A percentile compares a stretch with the other conserved stretches of the same genome.
These are phyloP conservation scores for Glycine latifolia DNA, from an alignment of 306 rosid species.

Conservation along the genomic window DNA sequence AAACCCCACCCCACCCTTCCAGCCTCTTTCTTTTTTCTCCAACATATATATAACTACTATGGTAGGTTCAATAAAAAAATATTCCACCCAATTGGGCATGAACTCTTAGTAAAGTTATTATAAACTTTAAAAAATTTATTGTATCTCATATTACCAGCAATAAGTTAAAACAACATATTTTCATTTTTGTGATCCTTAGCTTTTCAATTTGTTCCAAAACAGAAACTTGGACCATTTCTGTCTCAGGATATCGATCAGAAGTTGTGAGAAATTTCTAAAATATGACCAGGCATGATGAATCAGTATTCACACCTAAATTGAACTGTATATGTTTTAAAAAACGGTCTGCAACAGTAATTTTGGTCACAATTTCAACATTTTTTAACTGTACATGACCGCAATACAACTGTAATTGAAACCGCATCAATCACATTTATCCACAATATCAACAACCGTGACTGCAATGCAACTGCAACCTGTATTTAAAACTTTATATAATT, in stretches of 20 bases:
- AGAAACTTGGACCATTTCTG: not conserved
- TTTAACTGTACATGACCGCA: too few relatives aligned
- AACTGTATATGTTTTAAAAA: not conserved
- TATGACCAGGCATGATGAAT: not conserved
- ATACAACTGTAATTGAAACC: too few relatives aligned
- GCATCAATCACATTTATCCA: too few relatives aligned
- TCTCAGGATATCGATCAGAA: not conserved
- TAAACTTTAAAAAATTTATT: not conserved
- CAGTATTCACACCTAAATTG: not conserved
- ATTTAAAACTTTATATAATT: too few relatives aligned
- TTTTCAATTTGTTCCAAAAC: not conserved
- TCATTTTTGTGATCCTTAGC: not conserved
- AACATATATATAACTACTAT: not conserved
- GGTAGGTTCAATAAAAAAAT: conserved; percentile 5
- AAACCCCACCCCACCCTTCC: not conserved
- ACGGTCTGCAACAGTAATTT: too few relatives aligned
- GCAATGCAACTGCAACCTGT: too few relatives aligned
- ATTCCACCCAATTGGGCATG: not conserved
- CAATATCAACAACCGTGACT: too few relatives aligned
- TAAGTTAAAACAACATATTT: not conserved
- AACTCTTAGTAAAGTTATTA: not conserved
- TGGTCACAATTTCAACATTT: too few relatives aligned
- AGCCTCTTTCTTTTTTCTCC: not conserved
- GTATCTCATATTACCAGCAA: not conserved
- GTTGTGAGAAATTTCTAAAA: not conserved